Conservation (phyloP, 1,284 basidiomycete genomes). For the Cutaneotrichosporon sp. region DNA sequence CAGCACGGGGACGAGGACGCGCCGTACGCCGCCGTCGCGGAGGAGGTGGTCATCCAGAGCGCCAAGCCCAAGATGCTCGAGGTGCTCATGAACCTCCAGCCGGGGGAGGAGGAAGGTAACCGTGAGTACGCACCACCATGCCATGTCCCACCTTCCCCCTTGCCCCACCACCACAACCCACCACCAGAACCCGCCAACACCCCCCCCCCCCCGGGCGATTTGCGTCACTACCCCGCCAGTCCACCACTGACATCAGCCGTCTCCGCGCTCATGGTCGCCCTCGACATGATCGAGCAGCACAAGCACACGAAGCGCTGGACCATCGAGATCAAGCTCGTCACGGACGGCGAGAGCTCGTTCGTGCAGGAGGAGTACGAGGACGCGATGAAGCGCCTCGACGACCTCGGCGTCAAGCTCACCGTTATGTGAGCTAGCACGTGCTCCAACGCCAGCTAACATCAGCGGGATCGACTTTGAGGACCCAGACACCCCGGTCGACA, state of each 20-base stretch:
- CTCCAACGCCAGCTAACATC: constrained; percentile 8
- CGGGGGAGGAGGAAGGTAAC: constrained; percentile 50
- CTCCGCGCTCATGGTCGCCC: constrained; percentile 80
- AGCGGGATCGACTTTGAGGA: constrained; percentile 45
- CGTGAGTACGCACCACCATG: constrained; percentile 34
- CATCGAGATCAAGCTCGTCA: constrained; percentile 74
- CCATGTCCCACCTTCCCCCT: not conserved
- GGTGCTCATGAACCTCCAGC: constrained; percentile 68
- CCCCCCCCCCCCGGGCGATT: too few species aligned
- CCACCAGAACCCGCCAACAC: too few species aligned
- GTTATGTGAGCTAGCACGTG: constrained; percentile 56
- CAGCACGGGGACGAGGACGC: constrained; percentile 45
- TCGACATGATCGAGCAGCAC: constrained; percentile 62
- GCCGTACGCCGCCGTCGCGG: constrained; percentile 70
- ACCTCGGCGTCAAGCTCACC: constrained; percentile 67
- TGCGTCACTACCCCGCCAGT: not conserved
- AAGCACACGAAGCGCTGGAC: constrained; percentile 75
- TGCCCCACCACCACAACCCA: too few species aligned
- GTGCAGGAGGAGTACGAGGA: constrained; percentile 63
- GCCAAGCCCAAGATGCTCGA: constrained; percentile 75
- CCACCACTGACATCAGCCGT: constrained; percentile 62
- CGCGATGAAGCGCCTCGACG: constrained; percentile 65
- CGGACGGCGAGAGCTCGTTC: constrained; percentile 63
- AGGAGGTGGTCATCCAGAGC: constrained; percentile 74
- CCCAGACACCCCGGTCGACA: constrained; percentile 35